A percentile compares a stretch with the other conserved stretches of the same genome.
Conservation (phyloP, 768 basidiomycete species). For the Holtermanniella nyarrowii region DNA sequence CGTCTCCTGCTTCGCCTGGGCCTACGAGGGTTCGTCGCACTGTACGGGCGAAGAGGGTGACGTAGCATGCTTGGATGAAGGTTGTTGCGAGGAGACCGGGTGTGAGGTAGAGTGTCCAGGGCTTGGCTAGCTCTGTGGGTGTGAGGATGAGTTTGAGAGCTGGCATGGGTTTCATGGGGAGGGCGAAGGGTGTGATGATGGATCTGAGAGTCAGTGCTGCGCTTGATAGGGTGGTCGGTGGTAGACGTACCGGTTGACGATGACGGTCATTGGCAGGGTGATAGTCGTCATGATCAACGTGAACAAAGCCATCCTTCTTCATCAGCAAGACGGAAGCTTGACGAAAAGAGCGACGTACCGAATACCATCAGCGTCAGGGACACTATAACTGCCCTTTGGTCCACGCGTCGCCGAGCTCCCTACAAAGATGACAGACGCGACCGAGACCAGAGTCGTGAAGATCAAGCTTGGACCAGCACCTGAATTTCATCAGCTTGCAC, state of each 20-base stretch:
- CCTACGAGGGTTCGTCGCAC: conserved; percentile 25
- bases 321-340: no score
- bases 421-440: conserved; percentile 39
- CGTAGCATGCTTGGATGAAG: conserved; percentile 32
- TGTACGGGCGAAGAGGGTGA: conserved; percentile 33
- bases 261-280: conserved; percentile 35
- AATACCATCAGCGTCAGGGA: conserved; percentile 38
- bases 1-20: conserved; percentile 1
- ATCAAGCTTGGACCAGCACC: conserved; percentile 32
- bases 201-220: conserved; percentile 15
- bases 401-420: conserved; percentile 34
- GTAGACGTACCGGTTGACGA: conserved; percentile 37
- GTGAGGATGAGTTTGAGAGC: conserved; percentile 36
- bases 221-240: not conserved
- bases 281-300: conserved; percentile 37
- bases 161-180: conserved; percentile 23
- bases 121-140: conserved; percentile 30
- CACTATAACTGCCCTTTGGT: conserved; percentile 36
- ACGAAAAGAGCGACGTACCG: conserved; percentile 15
- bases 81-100: conserved; percentile 36
- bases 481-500: not conserved
- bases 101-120: conserved; percentile 36
- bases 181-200: conserved; percentile 40
- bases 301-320: conserved; percentile 36
- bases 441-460: conserved; percentile 32